phyloP scores from a whole-genome alignment of 192 early-diverging fungal species.

The Dispira parvispora region DNA sequence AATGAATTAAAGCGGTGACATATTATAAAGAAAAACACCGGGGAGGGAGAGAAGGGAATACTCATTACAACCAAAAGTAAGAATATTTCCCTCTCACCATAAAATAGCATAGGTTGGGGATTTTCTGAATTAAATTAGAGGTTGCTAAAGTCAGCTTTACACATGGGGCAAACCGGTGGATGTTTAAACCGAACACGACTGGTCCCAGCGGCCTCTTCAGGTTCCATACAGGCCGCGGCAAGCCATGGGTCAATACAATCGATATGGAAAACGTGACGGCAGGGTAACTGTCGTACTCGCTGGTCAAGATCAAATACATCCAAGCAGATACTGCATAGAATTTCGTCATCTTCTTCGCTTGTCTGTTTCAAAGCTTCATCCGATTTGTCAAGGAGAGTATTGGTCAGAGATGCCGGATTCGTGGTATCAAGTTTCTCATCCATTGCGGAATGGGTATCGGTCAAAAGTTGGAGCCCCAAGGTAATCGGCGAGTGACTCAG shows the following conservation, averaged over 20 bases:
- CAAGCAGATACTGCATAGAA: conserved; percentile 16
- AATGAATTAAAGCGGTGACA: too few species aligned
- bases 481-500: not conserved
- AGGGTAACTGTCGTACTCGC: conserved; percentile 18
- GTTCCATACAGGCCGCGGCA: conserved; percentile 11
- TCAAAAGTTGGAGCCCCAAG: not conserved
- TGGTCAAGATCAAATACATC: conserved; percentile 13
- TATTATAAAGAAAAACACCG: too few species aligned
- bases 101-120: too few species aligned
- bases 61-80: too few species aligned
- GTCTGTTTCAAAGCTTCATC: not conserved
- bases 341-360: not conserved
- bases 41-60: too few species aligned
- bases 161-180: not conserved
- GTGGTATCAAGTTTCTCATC: not conserved
- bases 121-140: too few species aligned
- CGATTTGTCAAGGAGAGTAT: too few species aligned
- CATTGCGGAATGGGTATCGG: not conserved
- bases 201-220: not conserved
- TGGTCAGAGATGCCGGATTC: too few species aligned
- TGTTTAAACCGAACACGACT: not conserved
- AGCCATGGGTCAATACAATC: conserved; percentile 38
- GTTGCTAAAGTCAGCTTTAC: conserved; percentile 2
- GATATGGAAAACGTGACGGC: conserved; percentile 31
- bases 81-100: too few species aligned